Evolutionary conservation across 306 rosid species (phyloP).

Genomic region (Prunus davidiana): DNA sequence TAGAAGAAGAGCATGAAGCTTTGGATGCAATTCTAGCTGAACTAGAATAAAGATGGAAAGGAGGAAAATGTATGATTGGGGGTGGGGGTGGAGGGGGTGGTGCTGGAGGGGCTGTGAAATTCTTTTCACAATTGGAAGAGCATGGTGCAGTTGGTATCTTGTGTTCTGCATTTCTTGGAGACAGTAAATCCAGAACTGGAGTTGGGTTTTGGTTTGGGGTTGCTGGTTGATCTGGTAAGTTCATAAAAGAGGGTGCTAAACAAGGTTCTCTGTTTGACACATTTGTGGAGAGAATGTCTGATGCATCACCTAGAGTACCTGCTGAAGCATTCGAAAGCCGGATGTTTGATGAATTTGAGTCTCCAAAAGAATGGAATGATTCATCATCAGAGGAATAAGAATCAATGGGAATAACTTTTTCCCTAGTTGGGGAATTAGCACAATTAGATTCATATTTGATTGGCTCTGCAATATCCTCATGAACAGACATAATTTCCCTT

Average conservation of each 20-base stretch:
- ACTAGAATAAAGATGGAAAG: constrained; percentile 38
- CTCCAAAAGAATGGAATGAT: constrained; percentile 82
- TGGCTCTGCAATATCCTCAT: constrained; percentile 43
- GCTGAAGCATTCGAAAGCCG: constrained; percentile 84
- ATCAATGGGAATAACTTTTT: constrained; percentile 35
- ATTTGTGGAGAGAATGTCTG: constrained; percentile 37
- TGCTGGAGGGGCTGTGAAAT: constrained; percentile 30
- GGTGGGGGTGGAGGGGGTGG: constrained; percentile 51
- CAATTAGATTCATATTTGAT: constrained; percentile 39
- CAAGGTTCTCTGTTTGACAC: constrained; percentile 19
- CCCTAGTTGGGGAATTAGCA: constrained; percentile 32
- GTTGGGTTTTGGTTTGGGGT: constrained; percentile 28
- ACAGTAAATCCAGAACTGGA: constrained; percentile 28
- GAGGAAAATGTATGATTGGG: constrained; percentile 30
- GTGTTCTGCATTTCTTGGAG: constrained; percentile 26
- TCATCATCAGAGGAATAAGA: constrained; percentile 58
- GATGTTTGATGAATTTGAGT: constrained; percentile 54
- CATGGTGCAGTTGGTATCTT: constrained; percentile 24
- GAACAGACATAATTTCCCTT: constrained; percentile 58
- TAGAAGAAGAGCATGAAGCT: constrained; percentile 58
- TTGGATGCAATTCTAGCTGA: constrained; percentile 46
- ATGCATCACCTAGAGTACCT: constrained; percentile 36
- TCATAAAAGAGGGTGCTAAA: constrained; percentile 8
- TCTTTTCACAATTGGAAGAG: constrained; percentile 23
- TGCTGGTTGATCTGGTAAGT: constrained; percentile 18